phyloP scores from a whole-genome alignment of 768 basidiomycete genomes.

The Lactifluus hygrophoroides region DNA sequence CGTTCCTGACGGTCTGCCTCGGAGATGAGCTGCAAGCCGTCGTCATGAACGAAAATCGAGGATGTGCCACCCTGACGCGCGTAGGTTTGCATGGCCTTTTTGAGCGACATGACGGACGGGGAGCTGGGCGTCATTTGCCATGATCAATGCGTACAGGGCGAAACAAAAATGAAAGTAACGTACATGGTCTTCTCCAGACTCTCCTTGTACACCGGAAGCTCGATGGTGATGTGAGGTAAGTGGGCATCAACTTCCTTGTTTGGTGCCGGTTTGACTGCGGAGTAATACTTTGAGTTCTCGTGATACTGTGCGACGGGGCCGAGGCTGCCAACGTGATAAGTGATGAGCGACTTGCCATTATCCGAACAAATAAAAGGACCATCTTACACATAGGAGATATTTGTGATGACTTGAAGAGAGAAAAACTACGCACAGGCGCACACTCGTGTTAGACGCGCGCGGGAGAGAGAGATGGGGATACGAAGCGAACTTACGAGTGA shows the following conservation, averaged over 20 bases:
- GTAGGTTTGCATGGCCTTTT: constrained; percentile 87
- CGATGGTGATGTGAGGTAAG: constrained; percentile 69
- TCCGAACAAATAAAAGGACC: constrained; percentile 5
- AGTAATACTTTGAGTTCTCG: constrained; percentile 80
- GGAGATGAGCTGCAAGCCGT: constrained; percentile 64
- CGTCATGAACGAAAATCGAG: constrained; percentile 73
- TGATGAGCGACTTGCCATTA: neutral
- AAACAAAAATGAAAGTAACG: constrained; percentile 26
- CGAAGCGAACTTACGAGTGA: constrained; percentile 44
- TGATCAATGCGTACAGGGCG: neutral
- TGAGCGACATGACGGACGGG: constrained; percentile 68
- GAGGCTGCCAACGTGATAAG: constrained; percentile 33
- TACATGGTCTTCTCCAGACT: constrained; percentile 76
- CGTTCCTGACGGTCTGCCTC: constrained; percentile 58
- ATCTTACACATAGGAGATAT: constrained; percentile 55
- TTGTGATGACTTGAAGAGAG: constrained; percentile 57
- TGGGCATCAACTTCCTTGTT: constrained; percentile 55
- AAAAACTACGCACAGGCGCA: constrained; percentile 57
- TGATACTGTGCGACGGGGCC: constrained; percentile 83
- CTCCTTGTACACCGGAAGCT: constrained; percentile 87
- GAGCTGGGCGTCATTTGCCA: constrained; percentile 35
- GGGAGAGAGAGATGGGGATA: neutral
- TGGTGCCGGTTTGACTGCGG: constrained; percentile 51
- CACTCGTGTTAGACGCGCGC: too few relatives aligned
- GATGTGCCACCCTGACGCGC: constrained; percentile 84